A percentile compares a stretch with the other conserved stretches of the same genome.
These are phyloP conservation scores for Epipyxis sp. DNA, from an alignment of 108 stramenopile species.

Conservation along the genomic window DNA sequence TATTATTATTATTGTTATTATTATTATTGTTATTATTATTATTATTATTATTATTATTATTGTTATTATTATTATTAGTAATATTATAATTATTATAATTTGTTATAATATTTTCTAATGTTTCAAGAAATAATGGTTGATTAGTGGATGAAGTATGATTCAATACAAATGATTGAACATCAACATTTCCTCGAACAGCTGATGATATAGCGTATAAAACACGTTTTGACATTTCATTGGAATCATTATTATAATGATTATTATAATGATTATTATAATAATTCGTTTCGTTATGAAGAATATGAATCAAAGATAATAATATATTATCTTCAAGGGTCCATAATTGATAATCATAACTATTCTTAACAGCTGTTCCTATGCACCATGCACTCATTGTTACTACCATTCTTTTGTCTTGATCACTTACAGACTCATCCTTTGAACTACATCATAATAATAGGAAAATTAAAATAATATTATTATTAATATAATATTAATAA, in stretches of 20 bases:
- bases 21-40: too few relatives aligned
- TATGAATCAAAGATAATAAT: not conserved
- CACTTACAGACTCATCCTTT: conserved; percentile 20
- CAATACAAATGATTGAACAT: conserved; percentile 1
- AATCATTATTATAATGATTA: not conserved
- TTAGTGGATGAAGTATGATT: too few relatives aligned
- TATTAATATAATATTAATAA: too few relatives aligned
- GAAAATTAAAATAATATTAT: too few relatives aligned
- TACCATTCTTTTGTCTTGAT: conserved; percentile 41
- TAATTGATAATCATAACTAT: conserved; percentile 70
- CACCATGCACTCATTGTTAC: conserved; percentile 73
- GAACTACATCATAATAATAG: too few relatives aligned
- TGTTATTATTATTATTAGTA: too few relatives aligned
- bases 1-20: too few relatives aligned
- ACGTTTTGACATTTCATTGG: not conserved
- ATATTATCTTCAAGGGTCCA: conserved; percentile 68
- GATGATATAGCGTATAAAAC: conserved; percentile 2
- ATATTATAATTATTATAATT: too few relatives aligned
- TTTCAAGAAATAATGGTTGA: too few relatives aligned
- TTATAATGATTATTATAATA: not conserved
- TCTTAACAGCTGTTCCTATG: conserved; percentile 85
- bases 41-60: too few relatives aligned
- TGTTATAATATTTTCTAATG: too few relatives aligned
- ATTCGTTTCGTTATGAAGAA: not conserved
- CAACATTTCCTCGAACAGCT: conserved; percentile 12